phyloP scores from a whole-genome alignment of 768 basidiomycete species.

The Tephrocybe rancida region DNA sequence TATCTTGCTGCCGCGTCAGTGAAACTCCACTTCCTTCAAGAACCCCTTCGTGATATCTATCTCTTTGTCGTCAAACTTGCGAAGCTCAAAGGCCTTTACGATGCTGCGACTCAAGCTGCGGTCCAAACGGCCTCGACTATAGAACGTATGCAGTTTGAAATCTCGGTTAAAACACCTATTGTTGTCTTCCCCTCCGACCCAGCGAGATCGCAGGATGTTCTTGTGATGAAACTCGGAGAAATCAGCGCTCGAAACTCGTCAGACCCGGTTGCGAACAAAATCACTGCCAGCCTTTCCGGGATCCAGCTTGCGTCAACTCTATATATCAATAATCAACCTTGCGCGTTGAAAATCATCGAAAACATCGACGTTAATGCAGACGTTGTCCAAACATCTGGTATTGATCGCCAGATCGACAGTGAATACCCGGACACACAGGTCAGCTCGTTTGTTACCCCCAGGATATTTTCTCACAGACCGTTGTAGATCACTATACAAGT shows the following conservation, averaged over 20 bases:
- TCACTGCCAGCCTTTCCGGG: conserved; percentile 76
- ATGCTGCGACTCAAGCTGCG: conserved; percentile 91
- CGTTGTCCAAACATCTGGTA: conserved; percentile 60
- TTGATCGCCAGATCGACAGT: conserved; percentile 52
- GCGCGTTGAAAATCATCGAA: conserved; percentile 85
- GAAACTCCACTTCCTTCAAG: conserved; percentile 85
- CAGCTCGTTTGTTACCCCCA: conserved; percentile 14
- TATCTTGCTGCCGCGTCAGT: conserved; percentile 86
- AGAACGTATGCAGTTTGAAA: conserved; percentile 89
- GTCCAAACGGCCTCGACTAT: conserved; percentile 92
- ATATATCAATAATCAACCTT: conserved; percentile 41
- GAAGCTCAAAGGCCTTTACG: conserved; percentile 90
- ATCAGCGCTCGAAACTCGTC: conserved; percentile 82
- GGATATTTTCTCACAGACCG: not conserved
- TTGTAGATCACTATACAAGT: conserved; percentile 70
- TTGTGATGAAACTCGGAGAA: conserved; percentile 87
- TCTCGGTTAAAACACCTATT: conserved; percentile 93
- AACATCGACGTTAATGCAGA: conserved; percentile 79
- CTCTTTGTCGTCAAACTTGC: conserved; percentile 84
- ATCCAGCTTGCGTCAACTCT: conserved; percentile 81
- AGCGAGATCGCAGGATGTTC: conserved; percentile 58
- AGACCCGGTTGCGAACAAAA: conserved; percentile 56
- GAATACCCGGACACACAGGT: conserved; percentile 79
- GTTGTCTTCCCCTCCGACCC: conserved; percentile 81
- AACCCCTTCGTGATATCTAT: conserved; percentile 89